Percentiles rank a stretch among this genome's conserved stretches.
These are phyloP conservation scores for Microbotryum silenes-acaulis DNA, from an alignment of 1,284 basidiomycete species.

Conservation along the genomic window DNA sequence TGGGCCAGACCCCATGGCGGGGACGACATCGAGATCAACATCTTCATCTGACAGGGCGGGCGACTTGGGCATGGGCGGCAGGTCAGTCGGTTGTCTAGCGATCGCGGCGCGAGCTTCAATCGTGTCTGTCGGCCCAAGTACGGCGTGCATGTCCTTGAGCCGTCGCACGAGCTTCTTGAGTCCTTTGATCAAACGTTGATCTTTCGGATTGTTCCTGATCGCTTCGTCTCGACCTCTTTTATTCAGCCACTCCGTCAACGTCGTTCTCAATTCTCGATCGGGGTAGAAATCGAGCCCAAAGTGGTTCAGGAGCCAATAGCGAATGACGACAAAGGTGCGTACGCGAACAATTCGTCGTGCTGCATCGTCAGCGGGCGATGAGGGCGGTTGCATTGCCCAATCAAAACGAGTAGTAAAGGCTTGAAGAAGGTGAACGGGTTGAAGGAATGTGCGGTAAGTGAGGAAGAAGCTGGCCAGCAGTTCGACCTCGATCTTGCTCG, in stretches of 20 bases:
- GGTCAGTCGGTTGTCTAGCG: no score
- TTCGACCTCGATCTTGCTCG: conserved; percentile 71
- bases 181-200: conserved; percentile 64
- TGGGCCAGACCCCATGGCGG: no score
- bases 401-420: conserved; percentile 74
- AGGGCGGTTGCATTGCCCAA: conserved; percentile 54
- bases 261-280: conserved; percentile 62
- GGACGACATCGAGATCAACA: conserved; percentile 25
- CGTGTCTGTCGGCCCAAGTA: conserved; percentile 3
- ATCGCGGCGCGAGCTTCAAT: not conserved
- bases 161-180: conserved; percentile 71
- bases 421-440: conserved; percentile 63
- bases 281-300: conserved; percentile 76
- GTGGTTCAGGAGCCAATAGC: conserved; percentile 78
- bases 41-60: conserved; percentile 25
- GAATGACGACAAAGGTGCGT: conserved; percentile 73
- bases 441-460: conserved; percentile 73
- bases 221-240: conserved; percentile 60
- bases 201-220: conserved; percentile 57
- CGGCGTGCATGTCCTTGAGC: conserved; percentile 53
- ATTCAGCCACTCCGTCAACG: conserved; percentile 71
- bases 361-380: conserved; percentile 44
- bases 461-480: conserved; percentile 72
- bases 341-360: conserved; percentile 68
- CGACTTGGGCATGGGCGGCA: not conserved